phyloP scores from a whole-genome alignment of 345 rosid genomes.

The Heritiera littoralis region DNA sequence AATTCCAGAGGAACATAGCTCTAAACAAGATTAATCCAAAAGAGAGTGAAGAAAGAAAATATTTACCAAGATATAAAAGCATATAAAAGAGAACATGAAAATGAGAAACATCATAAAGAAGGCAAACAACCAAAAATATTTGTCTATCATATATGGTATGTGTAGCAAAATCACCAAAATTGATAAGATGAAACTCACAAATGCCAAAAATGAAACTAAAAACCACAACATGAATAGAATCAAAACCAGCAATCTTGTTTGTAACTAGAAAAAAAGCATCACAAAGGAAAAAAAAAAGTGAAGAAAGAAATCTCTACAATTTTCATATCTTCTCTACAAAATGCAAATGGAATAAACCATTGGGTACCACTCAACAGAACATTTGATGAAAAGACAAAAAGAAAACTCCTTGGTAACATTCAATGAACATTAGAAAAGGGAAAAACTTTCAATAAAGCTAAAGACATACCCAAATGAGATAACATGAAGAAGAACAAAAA shows the following conservation, averaged over 20 bases:
- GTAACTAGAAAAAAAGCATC: background rate
- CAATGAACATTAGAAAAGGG: background rate
- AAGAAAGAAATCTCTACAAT: no score
- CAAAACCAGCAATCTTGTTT: background rate
- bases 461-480: background rate
- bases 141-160: background rate
- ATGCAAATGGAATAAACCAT: background rate
- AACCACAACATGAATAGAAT: background rate
- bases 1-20: slow-evolving; percentile 8
- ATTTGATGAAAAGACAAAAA: background rate
- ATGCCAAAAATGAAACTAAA: background rate
- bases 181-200: slow-evolving; percentile 9
- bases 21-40: slow-evolving; percentile 15
- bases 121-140: background rate
- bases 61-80: background rate
- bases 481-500: slow-evolving; percentile 2
- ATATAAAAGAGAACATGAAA: slow-evolving; percentile 2
- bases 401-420: background rate
- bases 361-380: background rate
- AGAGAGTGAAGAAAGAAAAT: background rate
- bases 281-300: background rate
- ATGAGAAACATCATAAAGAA: background rate
- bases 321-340: background rate
- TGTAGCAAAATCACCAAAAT: slow-evolving; percentile 2
- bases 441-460: background rate